phyloP scores from a whole-genome alignment of 805 yeast genomes.

The Kazachstania psychrophila region DNA sequence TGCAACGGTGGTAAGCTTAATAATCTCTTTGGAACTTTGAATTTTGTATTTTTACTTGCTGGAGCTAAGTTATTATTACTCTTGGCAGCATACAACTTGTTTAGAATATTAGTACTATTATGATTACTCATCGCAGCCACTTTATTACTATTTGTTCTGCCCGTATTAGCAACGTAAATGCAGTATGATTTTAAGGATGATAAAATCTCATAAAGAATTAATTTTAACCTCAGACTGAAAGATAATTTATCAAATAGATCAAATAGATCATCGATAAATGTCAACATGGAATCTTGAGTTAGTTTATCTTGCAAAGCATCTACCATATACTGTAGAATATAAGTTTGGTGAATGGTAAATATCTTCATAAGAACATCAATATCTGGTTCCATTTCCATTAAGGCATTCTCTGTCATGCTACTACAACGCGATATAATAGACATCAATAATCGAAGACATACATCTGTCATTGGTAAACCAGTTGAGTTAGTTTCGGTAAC shows the following conservation, averaged over 20 bases:
- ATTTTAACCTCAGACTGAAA: slow-evolving; percentile 22
- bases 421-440: slow-evolving; percentile 10
- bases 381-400: slow-evolving; percentile 7
- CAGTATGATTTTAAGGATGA: slow-evolving; percentile 25
- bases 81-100: neutral
- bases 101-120: neutral
- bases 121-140: neutral
- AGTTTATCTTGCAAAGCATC: slow-evolving; percentile 8
- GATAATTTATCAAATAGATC: slow-evolving; percentile 20
- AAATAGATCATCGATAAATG: slow-evolving; percentile 14
- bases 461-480: neutral
- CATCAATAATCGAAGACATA: slow-evolving; percentile 10
- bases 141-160: slow-evolving; percentile 3
- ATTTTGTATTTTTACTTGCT: neutral
- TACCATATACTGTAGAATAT: slow-evolving; percentile 16
- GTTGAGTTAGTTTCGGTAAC: slow-evolving; percentile 8
- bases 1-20: slow-evolving; percentile 26
- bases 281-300: neutral
- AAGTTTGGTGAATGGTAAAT: slow-evolving; percentile 24
- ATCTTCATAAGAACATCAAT: slow-evolving; percentile 21
- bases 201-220: slow-evolving; percentile 26
- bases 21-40: slow-evolving; percentile 18
- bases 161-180: slow-evolving; percentile 16
- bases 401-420: slow-evolving; percentile 6
- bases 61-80: neutral